Conservation (phyloP, 257 asterid genomes). For the Fraxinus excelsior region DNA sequence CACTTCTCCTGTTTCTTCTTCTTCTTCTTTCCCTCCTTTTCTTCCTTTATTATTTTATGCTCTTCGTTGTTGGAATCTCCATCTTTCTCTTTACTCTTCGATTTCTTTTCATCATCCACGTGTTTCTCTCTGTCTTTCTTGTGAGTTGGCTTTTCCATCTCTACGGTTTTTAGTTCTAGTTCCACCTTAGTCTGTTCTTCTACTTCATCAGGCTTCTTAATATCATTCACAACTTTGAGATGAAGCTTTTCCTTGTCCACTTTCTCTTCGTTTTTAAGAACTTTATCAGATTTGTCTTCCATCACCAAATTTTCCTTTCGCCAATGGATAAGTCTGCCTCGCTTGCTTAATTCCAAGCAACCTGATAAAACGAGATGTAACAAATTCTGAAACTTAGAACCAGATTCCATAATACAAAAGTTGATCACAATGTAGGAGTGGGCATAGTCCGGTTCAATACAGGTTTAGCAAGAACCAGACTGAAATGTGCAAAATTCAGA, state of each 20-base stretch:
- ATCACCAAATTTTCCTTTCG: constrained; percentile 14
- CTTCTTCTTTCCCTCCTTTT: constrained; percentile 20
- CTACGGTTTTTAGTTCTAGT: constrained; percentile 37
- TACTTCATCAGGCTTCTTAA: constrained; percentile 37
- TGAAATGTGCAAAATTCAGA: neutral
- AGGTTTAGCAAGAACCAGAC: neutral
- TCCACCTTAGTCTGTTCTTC: constrained; percentile 46
- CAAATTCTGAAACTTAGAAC: constrained; percentile 2
- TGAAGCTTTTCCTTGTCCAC: constrained; percentile 58
- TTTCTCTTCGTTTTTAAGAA: constrained; percentile 29
- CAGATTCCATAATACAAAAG: neutral
- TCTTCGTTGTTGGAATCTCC: constrained; percentile 15
- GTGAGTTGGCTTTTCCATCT: constrained; percentile 34
- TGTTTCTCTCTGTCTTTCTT: constrained; percentile 23
- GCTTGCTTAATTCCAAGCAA: constrained; percentile 14
- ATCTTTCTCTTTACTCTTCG: constrained; percentile 18
- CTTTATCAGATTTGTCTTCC: constrained; percentile 37
- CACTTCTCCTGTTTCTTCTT: constrained; percentile 1
- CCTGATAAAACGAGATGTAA: constrained; percentile 27
- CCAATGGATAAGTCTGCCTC: constrained; percentile 1
- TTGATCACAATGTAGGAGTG: neutral
- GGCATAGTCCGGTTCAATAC: neutral
- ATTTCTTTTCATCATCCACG: constrained; percentile 18
- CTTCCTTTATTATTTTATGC: constrained; percentile 8
- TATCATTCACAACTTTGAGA: constrained; percentile 42